Evolutionary conservation across 169 alveolate species (phyloP).

Genomic region (Cryptosporidium canis): DNA sequence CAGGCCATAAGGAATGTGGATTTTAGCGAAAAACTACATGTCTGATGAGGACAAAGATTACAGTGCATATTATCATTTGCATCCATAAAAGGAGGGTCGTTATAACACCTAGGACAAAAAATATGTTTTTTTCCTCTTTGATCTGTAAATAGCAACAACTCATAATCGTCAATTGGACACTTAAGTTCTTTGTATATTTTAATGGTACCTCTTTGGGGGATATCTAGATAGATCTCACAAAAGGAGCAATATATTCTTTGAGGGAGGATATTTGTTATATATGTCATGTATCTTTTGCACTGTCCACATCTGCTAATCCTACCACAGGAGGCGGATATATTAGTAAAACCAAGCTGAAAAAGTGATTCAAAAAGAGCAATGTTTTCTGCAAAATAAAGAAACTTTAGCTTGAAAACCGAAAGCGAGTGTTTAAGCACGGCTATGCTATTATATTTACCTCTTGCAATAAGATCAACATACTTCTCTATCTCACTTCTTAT

Average conservation of each 20-base stretch:
- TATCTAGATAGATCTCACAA: conserved; percentile 79
- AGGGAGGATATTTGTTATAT: conserved; percentile 77
- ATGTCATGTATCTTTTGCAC: conserved; percentile 81
- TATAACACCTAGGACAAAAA: conserved; percentile 82
- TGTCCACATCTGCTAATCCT: conserved; percentile 80
- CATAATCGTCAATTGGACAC: conserved; percentile 86
- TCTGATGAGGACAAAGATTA: conserved; percentile 32
- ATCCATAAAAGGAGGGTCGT: conserved; percentile 81
- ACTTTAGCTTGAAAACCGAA: conserved; percentile 86
- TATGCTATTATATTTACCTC: conserved; percentile 86
- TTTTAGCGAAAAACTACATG: conserved; percentile 21
- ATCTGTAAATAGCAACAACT: conserved; percentile 76
- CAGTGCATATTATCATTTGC: conserved; percentile 28
- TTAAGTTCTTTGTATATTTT: conserved; percentile 81
- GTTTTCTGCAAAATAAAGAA: conserved; percentile 81
- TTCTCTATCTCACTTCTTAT: conserved; percentile 93
- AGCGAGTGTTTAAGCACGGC: conserved; percentile 86
- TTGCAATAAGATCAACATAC: conserved; percentile 89
- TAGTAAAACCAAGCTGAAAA: conserved; percentile 78
- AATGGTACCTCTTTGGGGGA: conserved; percentile 83
- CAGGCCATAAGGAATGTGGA: conserved; percentile 52
- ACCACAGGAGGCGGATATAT: conserved; percentile 77
- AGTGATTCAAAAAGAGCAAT: conserved; percentile 79
- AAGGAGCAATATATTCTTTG: conserved; percentile 79
- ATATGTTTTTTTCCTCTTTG: conserved; percentile 75